A percentile compares a stretch with the other conserved stretches of the same genome.
These are phyloP conservation scores for Talaromyces sp. DNA, from an alignment of 2,329 filamentous ascomycete genomes.

Conservation along the genomic window DNA sequence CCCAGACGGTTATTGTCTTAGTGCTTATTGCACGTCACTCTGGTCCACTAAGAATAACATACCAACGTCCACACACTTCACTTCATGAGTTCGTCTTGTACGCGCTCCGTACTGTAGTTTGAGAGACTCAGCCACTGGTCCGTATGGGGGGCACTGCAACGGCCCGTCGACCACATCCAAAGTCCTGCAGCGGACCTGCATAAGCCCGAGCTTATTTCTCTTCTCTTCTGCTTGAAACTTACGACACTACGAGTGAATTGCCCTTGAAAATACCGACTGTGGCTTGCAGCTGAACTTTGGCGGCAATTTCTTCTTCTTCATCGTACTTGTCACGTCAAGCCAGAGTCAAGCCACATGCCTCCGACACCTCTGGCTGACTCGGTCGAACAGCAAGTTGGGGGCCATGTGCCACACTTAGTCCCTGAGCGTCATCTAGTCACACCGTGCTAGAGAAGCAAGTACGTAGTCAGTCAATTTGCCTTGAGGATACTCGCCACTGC, in stretches of 20 bases:
- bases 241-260: too few relatives aligned
- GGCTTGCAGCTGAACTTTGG: not conserved
- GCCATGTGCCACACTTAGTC: not conserved
- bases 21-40: not conserved
- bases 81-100: too few relatives aligned
- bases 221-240: too few relatives aligned
- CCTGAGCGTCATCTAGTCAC: not conserved
- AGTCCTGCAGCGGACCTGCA: conserved; percentile 8
- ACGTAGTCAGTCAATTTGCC: not conserved
- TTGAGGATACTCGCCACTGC: conserved; percentile 7
- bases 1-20: not conserved
- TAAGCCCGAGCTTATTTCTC: not conserved
- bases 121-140: not conserved
- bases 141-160: not conserved
- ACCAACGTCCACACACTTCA: not conserved
- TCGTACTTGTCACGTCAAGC: not conserved
- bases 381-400: not conserved
- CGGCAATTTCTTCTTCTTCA: too few relatives aligned
- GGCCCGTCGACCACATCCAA: conserved; percentile 1
- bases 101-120: not conserved
- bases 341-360: not conserved
- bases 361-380: not conserved
- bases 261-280: not conserved
- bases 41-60: not conserved
- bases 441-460: not conserved